Percentiles rank a stretch among this genome's conserved stretches.
These are phyloP conservation scores for Scutellaria barbata DNA, from an alignment of 257 asterid species.

Conservation along the genomic window DNA sequence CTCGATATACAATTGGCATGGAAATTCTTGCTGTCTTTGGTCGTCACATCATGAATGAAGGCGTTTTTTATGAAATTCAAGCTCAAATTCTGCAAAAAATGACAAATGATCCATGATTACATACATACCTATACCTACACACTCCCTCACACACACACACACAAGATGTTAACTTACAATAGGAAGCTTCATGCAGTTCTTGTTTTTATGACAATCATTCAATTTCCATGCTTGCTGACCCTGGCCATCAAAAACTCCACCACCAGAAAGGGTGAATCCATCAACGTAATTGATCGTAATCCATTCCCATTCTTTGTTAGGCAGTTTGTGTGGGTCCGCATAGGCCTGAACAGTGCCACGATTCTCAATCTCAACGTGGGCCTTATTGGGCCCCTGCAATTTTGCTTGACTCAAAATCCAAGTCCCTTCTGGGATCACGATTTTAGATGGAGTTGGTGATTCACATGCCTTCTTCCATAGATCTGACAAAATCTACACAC, in stretches of 20 bases:
- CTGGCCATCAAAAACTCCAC: slow-evolving; percentile 54
- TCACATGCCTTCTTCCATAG: slow-evolving; percentile 24
- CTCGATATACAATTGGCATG: slow-evolving; percentile 38
- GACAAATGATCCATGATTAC: no score
- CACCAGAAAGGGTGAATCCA: slow-evolving; percentile 50
- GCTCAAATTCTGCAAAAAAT: slow-evolving; percentile 30
- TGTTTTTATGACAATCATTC: slow-evolving; percentile 49
- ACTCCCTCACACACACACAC: no score
- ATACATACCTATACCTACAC: no score
- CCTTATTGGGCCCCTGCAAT: slow-evolving; percentile 23
- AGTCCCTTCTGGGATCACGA: slow-evolving; percentile 7
- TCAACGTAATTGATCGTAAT: slow-evolving; percentile 44
- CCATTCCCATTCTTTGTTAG: slow-evolving; percentile 44
- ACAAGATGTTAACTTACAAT: slow-evolving; percentile 3
- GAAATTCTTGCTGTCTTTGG: slow-evolving; percentile 43
- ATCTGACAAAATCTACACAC: no score
- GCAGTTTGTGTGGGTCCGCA: slow-evolving; percentile 25
- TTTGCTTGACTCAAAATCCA: slow-evolving; percentile 30
- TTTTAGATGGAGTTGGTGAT: background rate
- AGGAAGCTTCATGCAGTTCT: slow-evolving; percentile 44
- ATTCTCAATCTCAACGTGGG: slow-evolving; percentile 41
- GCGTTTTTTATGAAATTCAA: slow-evolving; percentile 42
- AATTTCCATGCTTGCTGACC: slow-evolving; percentile 49
- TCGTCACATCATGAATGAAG: slow-evolving; percentile 37
- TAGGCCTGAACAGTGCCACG: slow-evolving; percentile 47